These are phyloP conservation scores for Erythrobasidium hasegawianum DNA, from an alignment of 1,284 basidiomycete genomes.

Conservation along the genomic window DNA sequence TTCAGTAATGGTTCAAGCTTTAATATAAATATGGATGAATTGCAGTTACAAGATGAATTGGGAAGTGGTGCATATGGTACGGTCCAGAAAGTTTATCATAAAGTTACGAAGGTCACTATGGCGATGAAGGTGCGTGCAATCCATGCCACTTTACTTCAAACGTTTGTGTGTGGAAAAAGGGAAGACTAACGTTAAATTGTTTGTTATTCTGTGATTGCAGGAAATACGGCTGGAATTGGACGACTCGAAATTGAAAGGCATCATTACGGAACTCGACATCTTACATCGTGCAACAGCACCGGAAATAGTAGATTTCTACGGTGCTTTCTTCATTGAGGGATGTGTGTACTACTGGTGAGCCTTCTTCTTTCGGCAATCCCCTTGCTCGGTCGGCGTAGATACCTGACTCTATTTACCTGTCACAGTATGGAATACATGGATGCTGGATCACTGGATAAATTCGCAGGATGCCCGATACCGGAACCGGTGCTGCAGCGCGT, in stretches of 20 bases:
- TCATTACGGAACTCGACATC: slow-evolving; percentile 98
- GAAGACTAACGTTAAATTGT: slow-evolving; percentile 5
- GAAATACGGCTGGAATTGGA: slow-evolving; percentile 98
- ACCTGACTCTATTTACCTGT: not conserved
- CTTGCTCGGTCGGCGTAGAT: not conserved
- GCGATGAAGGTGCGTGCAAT: slow-evolving; percentile 81
- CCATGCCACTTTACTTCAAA: not conserved
- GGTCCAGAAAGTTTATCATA: slow-evolving; percentile 91
- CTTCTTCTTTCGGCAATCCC: not conserved
- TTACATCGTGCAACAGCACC: slow-evolving; percentile 86
- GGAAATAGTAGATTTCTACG: slow-evolving; percentile 96
- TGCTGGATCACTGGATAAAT: slow-evolving; percentile 84
- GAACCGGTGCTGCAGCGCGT: slow-evolving; percentile 83
- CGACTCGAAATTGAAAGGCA: slow-evolving; percentile 86
- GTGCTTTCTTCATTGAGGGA: slow-evolving; percentile 96
- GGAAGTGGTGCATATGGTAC: slow-evolving; percentile 97
- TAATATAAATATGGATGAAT: slow-evolving; percentile 88
- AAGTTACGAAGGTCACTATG: slow-evolving; percentile 91
- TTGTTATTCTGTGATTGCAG: too few species aligned
- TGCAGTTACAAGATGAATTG: slow-evolving; percentile 85
- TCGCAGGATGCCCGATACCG: slow-evolving; percentile 61
- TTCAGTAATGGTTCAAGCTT: slow-evolving; percentile 91
- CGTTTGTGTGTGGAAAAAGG: not conserved
- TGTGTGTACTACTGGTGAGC: slow-evolving; percentile 87
- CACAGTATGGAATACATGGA: slow-evolving; percentile 96